Evolutionary conservation across 768 basidiomycete species (phyloP).

Genomic region (Coprinellus micaceus): DNA sequence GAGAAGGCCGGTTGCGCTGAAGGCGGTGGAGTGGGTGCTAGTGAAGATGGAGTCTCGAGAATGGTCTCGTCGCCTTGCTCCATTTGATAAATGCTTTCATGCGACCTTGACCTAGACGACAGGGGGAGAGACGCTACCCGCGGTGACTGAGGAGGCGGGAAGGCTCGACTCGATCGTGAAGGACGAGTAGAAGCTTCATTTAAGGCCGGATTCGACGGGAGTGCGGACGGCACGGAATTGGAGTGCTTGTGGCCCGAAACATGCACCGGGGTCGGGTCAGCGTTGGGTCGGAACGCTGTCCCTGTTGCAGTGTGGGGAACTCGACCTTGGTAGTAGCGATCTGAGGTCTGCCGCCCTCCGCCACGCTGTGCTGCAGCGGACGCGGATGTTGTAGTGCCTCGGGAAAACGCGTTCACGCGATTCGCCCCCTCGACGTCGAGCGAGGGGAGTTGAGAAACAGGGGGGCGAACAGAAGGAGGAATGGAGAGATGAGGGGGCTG

Average conservation of each 20-base stretch:
- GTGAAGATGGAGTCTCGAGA: slow-evolving; percentile 63
- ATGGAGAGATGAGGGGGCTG: neutral
- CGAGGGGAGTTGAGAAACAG: neutral
- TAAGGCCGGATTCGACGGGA: neutral
- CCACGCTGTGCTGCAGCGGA: neutral
- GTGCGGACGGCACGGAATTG: neutral
- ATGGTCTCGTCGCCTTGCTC: slow-evolving; percentile 40
- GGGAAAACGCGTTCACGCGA: neutral
- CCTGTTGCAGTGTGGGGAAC: neutral
- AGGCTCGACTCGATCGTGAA: neutral
- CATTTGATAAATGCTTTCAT: slow-evolving; percentile 1
- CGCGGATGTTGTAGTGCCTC: neutral
- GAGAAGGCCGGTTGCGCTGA: slow-evolving; percentile 37
- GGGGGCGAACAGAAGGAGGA: neutral
- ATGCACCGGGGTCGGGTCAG: neutral
- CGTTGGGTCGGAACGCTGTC: neutral
- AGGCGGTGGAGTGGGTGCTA: slow-evolving; percentile 46
- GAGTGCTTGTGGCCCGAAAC: slow-evolving; percentile 6
- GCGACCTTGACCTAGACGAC: slow-evolving; percentile 33
- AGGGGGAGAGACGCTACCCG: slow-evolving; percentile 21
- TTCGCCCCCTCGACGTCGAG: neutral
- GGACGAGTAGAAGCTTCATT: neutral
- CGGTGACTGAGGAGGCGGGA: neutral
- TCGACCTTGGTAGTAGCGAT: neutral
- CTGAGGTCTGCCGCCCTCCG: neutral